Percentiles rank a stretch among this genome's conserved stretches.
phyloP scores from a whole-genome alignment of 2,329 filamentous ascomycete genomes.

The Hypoxylon sp. region DNA sequence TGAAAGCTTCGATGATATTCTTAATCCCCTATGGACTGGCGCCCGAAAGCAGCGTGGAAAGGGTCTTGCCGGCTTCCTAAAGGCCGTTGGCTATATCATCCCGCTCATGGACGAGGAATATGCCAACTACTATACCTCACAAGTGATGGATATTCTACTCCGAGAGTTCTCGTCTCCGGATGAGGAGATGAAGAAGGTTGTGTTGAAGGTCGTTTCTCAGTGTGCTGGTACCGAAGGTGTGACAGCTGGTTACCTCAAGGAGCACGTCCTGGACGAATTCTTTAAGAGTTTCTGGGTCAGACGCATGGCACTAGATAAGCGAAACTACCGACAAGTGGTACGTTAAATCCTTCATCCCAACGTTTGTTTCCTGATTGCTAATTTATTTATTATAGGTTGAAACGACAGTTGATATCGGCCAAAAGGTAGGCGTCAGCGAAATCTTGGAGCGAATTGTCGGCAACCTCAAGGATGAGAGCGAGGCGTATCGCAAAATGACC shows the following conservation, averaged over 20 bases:
- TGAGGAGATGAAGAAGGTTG: conserved; percentile 99
- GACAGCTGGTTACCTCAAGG: conserved; percentile 93
- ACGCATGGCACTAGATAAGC: conserved; percentile 95
- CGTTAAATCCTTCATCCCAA: conserved; percentile 14
- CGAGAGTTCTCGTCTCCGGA: conserved; percentile 97
- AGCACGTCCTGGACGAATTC: conserved; percentile 94
- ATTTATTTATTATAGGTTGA: conserved; percentile 71
- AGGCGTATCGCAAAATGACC: conserved; percentile 99
- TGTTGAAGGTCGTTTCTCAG: conserved; percentile 96
- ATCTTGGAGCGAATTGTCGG: conserved; percentile 93
- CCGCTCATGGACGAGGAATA: conserved; percentile 99
- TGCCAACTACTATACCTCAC: conserved; percentile 97
- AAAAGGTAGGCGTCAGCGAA: conserved; percentile 97
- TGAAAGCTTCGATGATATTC: conserved; percentile 97
- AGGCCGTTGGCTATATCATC: conserved; percentile 98
- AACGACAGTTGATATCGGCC: conserved; percentile 95
- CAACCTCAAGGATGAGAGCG: conserved; percentile 98
- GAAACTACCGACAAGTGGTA: conserved; percentile 92
- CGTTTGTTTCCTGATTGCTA: conserved; percentile 12
- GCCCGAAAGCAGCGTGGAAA: conserved; percentile 97
- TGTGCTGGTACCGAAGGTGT: conserved; percentile 96
- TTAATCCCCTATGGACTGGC: conserved; percentile 97
- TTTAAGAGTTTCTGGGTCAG: conserved; percentile 99
- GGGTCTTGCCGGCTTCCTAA: conserved; percentile 93
- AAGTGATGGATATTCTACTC: conserved; percentile 98